phyloP scores from a whole-genome alignment of 2,329 filamentous ascomycete genomes.

The Alternaria solani region DNA sequence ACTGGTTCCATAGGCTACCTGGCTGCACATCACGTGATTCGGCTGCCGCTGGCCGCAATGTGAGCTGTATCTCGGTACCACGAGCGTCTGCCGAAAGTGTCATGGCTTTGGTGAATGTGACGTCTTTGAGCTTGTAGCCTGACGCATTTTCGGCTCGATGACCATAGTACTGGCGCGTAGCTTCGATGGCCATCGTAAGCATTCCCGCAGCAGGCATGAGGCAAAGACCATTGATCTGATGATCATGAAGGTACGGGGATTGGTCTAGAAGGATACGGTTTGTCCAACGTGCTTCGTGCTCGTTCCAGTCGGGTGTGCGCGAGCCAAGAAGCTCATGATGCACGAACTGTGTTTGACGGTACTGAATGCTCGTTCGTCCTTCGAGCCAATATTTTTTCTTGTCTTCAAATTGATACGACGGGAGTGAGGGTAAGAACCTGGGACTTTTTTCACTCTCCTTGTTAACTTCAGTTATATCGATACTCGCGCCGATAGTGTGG shows the following conservation, averaged over 20 bases:
- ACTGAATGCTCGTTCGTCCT: constrained; percentile 17
- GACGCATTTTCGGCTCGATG: not conserved
- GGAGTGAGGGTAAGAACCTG: constrained; percentile 17
- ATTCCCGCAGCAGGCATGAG: constrained; percentile 34
- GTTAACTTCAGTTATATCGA: constrained; percentile 16
- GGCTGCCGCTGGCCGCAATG: constrained; percentile 6
- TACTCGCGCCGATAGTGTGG: not conserved
- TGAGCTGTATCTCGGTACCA: constrained; percentile 24
- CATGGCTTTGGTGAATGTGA: constrained; percentile 15
- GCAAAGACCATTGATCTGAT: constrained; percentile 39
- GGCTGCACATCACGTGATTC: not conserved
- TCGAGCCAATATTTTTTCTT: constrained; percentile 24
- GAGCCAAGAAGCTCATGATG: constrained; percentile 34
- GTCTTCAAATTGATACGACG: constrained; percentile 20
- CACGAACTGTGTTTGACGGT: constrained; percentile 15
- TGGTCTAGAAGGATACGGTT: constrained; percentile 43
- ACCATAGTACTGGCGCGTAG: constrained; percentile 14
- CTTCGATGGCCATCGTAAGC: constrained; percentile 17
- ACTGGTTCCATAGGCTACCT: constrained; percentile 6
- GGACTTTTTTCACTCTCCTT: not conserved
- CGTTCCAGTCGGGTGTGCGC: constrained; percentile 23
- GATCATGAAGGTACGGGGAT: constrained; percentile 56
- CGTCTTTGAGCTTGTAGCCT: constrained; percentile 17
- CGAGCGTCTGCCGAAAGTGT: constrained; percentile 7
- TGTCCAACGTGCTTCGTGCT: constrained; percentile 19